A percentile compares a stretch with the other conserved stretches of the same genome.
Evolutionary conservation across 306 rosid species (phyloP).

Genomic region (Casuarina equisetifolia): DNA sequence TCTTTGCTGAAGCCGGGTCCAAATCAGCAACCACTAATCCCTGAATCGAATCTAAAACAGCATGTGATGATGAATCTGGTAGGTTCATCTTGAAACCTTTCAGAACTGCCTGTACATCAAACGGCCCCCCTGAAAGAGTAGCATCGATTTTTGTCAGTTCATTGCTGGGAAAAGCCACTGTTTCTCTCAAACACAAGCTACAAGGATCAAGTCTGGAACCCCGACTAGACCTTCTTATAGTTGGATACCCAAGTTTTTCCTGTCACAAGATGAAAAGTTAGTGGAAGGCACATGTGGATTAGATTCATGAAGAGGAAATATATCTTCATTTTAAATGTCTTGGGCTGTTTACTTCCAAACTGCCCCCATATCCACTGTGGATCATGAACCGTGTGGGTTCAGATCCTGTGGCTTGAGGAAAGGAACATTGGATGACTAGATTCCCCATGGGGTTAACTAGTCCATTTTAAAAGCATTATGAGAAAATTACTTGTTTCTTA

Average conservation of each 20-base stretch:
- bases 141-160: conserved; percentile 19
- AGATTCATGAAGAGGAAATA: background rate
- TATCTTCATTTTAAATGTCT: background rate
- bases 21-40: conserved; percentile 59
- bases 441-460: background rate
- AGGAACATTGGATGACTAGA: background rate
- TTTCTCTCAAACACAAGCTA: conserved; percentile 34
- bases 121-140: conserved; percentile 21
- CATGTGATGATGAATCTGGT: conserved; percentile 32
- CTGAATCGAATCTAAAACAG: conserved; percentile 33
- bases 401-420: background rate
- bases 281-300: background rate
- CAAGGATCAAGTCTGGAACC: conserved; percentile 30
- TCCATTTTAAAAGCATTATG: background rate
- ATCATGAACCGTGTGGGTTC: background rate
- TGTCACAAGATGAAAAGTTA: conserved; percentile 33
- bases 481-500: too few species aligned
- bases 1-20: conserved; percentile 80
- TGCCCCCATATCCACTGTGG: background rate
- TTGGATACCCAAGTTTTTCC: conserved; percentile 42
- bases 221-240: conserved; percentile 30
- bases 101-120: conserved; percentile 25
- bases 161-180: conserved; percentile 28
- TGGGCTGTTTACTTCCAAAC: background rate
- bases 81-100: conserved; percentile 22